These are phyloP conservation scores for Auricularia sp. DNA, from an alignment of 768 basidiomycete species.

Conservation along the genomic window DNA sequence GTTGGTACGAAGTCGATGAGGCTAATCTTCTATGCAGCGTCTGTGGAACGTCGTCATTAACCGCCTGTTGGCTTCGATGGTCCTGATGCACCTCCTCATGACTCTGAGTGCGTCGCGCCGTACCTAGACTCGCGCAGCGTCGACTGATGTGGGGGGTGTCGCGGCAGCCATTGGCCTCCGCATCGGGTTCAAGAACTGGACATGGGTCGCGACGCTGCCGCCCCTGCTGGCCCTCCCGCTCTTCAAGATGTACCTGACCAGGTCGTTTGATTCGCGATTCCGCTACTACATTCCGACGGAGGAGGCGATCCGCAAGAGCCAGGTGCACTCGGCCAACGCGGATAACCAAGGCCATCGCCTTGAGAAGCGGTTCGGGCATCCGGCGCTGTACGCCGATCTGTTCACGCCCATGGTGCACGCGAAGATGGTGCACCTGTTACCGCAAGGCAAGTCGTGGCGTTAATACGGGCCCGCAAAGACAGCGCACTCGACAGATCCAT, in stretches of 20 bases:
- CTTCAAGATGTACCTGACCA: constrained; percentile 81
- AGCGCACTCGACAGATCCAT: no score
- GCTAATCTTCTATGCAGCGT: constrained; percentile 38
- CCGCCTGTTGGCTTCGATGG: constrained; percentile 62
- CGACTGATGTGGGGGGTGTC: neutral
- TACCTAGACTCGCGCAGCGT: neutral
- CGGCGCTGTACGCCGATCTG: constrained; percentile 75
- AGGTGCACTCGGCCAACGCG: constrained; percentile 67
- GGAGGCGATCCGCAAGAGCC: constrained; percentile 60
- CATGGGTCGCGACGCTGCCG: constrained; percentile 78
- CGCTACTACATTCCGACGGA: constrained; percentile 77
- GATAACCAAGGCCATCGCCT: constrained; percentile 68
- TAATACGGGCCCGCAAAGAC: neutral
- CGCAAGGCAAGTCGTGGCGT: constrained; percentile 25
- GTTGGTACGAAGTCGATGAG: neutral
- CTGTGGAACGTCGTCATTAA: constrained; percentile 94
- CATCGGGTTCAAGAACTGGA: constrained; percentile 58
- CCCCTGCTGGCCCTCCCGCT: constrained; percentile 66
- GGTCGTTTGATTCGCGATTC: constrained; percentile 58
- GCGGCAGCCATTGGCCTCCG: constrained; percentile 74
- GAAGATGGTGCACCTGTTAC: constrained; percentile 70
- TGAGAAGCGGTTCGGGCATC: constrained; percentile 90
- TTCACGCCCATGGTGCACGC: constrained; percentile 85
- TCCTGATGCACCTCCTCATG: constrained; percentile 86
- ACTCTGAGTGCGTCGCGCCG: constrained; percentile 62